These are phyloP conservation scores for Fraxinus angustifolia DNA, from an alignment of 305 asterid species.

Conservation along the genomic window DNA sequence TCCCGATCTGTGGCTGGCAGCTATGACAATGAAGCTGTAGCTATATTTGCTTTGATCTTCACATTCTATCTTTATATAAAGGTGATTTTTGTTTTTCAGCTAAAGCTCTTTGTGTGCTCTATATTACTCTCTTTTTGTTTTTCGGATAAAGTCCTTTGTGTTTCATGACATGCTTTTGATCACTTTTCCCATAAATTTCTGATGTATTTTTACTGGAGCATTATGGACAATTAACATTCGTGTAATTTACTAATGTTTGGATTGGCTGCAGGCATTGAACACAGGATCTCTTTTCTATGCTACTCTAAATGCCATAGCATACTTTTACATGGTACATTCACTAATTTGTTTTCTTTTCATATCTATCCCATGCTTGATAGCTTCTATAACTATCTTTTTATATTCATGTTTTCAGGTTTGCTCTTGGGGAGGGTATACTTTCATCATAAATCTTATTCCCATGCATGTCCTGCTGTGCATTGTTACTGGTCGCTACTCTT, in stretches of 20 bases:
- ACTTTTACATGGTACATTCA: slow-evolving; percentile 84
- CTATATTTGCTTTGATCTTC: slow-evolving; percentile 94
- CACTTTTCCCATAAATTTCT: slow-evolving; percentile 16
- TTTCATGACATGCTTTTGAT: slow-evolving; percentile 2
- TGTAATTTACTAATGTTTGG: slow-evolving; percentile 26
- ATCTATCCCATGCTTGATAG: slow-evolving; percentile 9
- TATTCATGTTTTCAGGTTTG: slow-evolving; percentile 61
- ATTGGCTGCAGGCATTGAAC: slow-evolving; percentile 77
- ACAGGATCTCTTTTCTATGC: slow-evolving; percentile 97
- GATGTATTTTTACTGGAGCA: slow-evolving; percentile 3
- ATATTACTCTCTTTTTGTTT: neutral
- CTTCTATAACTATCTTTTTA: slow-evolving; percentile 6
- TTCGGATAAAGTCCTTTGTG: neutral
- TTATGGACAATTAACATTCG: slow-evolving; percentile 14
- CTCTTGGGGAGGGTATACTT: slow-evolving; percentile 99
- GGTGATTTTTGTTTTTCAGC: slow-evolving; percentile 43
- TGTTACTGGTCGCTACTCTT: slow-evolving; percentile 87
- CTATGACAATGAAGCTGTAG: slow-evolving; percentile 99
- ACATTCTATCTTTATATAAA: slow-evolving; percentile 93
- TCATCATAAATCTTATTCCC: slow-evolving; percentile 95
- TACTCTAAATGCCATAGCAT: slow-evolving; percentile 81
- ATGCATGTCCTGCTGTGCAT: slow-evolving; percentile 97
- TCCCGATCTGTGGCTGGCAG: slow-evolving; percentile 99
- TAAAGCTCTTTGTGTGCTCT: neutral
- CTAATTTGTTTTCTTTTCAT: slow-evolving; percentile 16